Conservation (phyloP, 768 basidiomycete genomes). For the Scleroderma citrinum region DNA sequence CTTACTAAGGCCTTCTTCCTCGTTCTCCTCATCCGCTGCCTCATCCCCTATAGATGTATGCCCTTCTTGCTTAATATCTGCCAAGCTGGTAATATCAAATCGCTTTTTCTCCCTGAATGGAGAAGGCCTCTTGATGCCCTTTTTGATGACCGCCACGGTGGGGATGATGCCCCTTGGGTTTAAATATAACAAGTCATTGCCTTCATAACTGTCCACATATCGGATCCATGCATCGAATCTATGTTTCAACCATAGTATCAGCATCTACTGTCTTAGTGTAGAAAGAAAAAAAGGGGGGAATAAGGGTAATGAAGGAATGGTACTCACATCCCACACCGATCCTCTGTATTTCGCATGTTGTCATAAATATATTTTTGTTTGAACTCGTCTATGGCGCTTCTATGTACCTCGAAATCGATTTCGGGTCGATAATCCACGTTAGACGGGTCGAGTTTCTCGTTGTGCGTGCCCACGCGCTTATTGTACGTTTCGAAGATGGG, state of each 20-base stretch:
- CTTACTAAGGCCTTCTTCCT: conserved; percentile 37
- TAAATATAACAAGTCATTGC: conserved; percentile 72
- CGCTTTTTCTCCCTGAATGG: conserved; percentile 65
- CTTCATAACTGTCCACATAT: conserved; percentile 66
- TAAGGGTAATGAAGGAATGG: no score
- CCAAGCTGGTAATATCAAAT: conserved; percentile 54
- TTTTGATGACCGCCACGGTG: conserved; percentile 57
- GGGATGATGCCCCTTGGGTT: conserved; percentile 79
- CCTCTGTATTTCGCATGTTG: conserved; percentile 81
- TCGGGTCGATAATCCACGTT: conserved; percentile 62
- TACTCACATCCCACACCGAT: conserved; percentile 70
- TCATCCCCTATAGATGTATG: conserved; percentile 29
- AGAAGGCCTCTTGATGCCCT: conserved; percentile 47
- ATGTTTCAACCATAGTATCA: neutral
- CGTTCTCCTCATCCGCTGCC: conserved; percentile 35
- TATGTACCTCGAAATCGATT: conserved; percentile 66
- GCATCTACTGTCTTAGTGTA: neutral
- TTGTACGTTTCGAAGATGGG: conserved; percentile 81
- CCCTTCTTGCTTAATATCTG: conserved; percentile 26
- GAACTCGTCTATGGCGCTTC: conserved; percentile 70
- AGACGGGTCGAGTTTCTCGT: conserved; percentile 38
- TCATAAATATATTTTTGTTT: conserved; percentile 84
- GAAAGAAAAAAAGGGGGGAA: neutral
- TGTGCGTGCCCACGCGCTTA: conserved; percentile 39
- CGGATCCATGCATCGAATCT: conserved; percentile 87